These are phyloP conservation scores for Melampsora abietis-canadensis DNA, from an alignment of 1,284 basidiomycete species.

Conservation along the genomic window DNA sequence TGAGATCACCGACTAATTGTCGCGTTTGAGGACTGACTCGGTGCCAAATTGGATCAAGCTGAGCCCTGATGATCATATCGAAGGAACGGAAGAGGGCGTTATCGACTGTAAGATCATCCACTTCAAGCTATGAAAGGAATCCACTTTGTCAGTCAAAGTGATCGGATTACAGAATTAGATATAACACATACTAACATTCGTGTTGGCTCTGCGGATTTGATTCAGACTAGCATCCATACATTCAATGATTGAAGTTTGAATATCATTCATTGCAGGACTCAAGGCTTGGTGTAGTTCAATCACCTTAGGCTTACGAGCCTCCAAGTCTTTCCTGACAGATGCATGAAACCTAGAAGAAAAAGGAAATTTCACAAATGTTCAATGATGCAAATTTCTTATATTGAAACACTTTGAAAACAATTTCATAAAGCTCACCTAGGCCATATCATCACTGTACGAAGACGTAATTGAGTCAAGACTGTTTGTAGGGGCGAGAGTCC, in stretches of 20 bases:
- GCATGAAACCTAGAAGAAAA: constrained; percentile 73
- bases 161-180: background rate
- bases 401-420: background rate
- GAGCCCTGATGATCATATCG: constrained; percentile 79
- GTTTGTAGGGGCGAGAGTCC: constrained; percentile 86
- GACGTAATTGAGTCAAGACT: constrained; percentile 85
- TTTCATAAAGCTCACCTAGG: constrained; percentile 56
- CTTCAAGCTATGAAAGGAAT: constrained; percentile 66
- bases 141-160: background rate
- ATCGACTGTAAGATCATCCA: constrained; percentile 88
- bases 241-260: constrained; percentile 86
- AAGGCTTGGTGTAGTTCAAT: constrained; percentile 85
- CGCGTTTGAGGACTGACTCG: constrained; percentile 88
- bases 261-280: constrained; percentile 80
- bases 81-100: constrained; percentile 93
- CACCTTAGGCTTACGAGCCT: constrained; percentile 80
- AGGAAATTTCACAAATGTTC: background rate
- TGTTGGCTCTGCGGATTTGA: constrained; percentile 85
- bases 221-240: constrained; percentile 88
- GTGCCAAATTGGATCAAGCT: constrained; percentile 93
- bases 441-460: constrained; percentile 83
- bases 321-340: constrained; percentile 72
- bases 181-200: constrained; percentile 60
- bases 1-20: constrained; percentile 83
- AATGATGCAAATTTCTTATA: background rate